Conservation (phyloP, 129 eudicot genomes). For the Oenanthe sinensis region DNA sequence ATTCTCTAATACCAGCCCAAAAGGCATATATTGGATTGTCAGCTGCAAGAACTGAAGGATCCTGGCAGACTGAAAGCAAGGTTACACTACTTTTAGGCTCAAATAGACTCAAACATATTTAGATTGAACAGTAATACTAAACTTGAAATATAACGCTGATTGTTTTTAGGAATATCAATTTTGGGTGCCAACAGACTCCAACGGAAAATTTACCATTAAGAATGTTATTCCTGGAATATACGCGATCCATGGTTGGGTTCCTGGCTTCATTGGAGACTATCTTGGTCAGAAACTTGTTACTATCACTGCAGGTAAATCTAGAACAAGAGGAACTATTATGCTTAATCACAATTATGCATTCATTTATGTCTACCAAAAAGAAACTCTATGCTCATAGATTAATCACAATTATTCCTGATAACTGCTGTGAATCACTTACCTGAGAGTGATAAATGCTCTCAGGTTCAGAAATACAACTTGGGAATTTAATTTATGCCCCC, state of each 20-base stretch:
- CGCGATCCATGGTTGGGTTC: constrained; percentile 40
- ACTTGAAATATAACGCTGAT: neutral
- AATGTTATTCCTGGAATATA: constrained; percentile 31
- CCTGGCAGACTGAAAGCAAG: constrained; percentile 49
- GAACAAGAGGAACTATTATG: neutral
- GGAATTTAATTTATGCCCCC: constrained; percentile 23
- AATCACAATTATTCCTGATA: neutral
- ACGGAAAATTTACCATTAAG: constrained; percentile 26
- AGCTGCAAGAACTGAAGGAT: constrained; percentile 32
- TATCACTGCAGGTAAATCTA: constrained; percentile 23
- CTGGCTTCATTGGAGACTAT: constrained; percentile 41
- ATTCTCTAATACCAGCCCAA: constrained; percentile 30
- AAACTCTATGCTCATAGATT: neutral
- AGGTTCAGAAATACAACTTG: constrained; percentile 32
- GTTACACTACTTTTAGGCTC: constrained; percentile 8
- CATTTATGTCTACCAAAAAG: neutral
- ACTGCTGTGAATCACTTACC: neutral
- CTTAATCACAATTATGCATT: neutral
- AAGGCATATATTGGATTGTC: constrained; percentile 35
- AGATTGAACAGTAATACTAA: neutral
- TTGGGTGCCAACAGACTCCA: constrained; percentile 34
- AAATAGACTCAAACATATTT: neutral
- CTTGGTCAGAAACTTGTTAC: constrained; percentile 23
- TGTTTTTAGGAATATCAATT: constrained; percentile 34
- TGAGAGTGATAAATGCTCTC: neutral